Base-by-base conservation (phyloP, 2,329 filamentous ascomycete genomes). In the Aureobasidium subglaciale region DNA sequence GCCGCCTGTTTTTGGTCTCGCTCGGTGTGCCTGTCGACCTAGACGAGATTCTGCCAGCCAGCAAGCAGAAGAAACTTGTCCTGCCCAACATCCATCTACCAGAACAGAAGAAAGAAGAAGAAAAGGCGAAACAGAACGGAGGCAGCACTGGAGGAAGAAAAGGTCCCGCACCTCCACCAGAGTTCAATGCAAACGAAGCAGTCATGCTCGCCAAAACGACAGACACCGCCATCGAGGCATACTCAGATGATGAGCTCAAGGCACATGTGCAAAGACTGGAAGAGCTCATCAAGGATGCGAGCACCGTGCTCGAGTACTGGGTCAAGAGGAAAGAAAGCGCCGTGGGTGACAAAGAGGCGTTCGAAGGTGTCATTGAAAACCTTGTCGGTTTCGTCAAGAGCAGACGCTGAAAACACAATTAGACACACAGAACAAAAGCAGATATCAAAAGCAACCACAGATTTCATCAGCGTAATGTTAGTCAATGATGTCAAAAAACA, bases 331-430 rank as follows among this genome's bases (percentile, higher is more conserved):
- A 87, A 53, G 91, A 96, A 67, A 90, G 90, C 63, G 89, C 92
- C 64, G 75, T 95, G 61, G 88, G 88, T 37, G 92, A 97, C 67
- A 86, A 93, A 63, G 92, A 96, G 68, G 89, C 90, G 2, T 93
- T 96, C 69, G 92, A 97, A 68, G 90, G 90, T 0, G 92, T 97
- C 15, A 96, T 97, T 78, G 92, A 96, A 73, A 96, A 96, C 70
- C 71, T 97, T 61, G 92, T 96, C 40, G 68, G 68, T 3, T 70
- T 69, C 52, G 68, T 70, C 38, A 54, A 54, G n/a, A 54, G 50
- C 10, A 42, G 50, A 29, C 38, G 50, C 13, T 54, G 22, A 49
- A 29, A 35, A 25, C 2, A n/a, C 15, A n/a, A n/a, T n/a, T n/a
- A 24, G 20, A 34, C 22, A 10, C 24, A 5, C 1, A 11, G 15